phyloP scores from a whole-genome alignment of 1,284 basidiomycete species.

The Exobasidium rhododendri region DNA sequence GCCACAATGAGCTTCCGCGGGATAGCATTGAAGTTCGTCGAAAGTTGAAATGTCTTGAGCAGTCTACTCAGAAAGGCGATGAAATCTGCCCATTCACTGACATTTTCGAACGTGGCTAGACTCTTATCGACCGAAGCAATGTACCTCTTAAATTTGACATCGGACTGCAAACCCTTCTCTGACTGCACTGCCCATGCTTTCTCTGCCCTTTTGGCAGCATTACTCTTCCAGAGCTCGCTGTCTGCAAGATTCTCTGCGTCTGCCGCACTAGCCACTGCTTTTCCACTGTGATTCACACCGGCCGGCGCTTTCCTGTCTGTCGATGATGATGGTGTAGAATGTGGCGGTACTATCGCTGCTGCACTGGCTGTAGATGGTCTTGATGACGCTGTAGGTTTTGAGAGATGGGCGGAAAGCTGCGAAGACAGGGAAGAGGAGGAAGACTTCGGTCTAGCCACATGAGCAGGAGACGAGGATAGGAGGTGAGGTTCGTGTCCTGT shows the following conservation, averaged over 20 bases:
- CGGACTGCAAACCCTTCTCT: constrained; percentile 56
- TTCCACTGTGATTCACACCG: constrained; percentile 1
- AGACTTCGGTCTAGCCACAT: not conserved
- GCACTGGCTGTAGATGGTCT: not conserved
- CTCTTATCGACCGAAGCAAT: constrained; percentile 84
- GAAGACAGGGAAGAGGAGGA: constrained; percentile 5
- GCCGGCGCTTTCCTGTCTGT: not conserved
- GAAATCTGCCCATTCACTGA: constrained; percentile 99
- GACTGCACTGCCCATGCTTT: constrained; percentile 48
- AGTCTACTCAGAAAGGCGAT: constrained; percentile 94
- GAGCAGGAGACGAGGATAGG: not conserved
- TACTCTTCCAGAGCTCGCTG: constrained; percentile 35
- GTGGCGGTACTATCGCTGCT: not conserved
- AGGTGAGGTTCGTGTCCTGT: not conserved
- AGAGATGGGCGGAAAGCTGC: constrained; percentile 7
- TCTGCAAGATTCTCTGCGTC: constrained; percentile 3
- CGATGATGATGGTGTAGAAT: not conserved
- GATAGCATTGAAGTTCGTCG: constrained; percentile 88
- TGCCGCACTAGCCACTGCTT: constrained; percentile 6
- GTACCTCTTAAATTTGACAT: constrained; percentile 97
- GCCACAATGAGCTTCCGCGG: constrained; percentile 90
- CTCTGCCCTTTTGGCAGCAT: constrained; percentile 47
- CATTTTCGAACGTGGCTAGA: constrained; percentile 86
- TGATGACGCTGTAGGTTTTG: not conserved
- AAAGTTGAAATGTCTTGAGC: constrained; percentile 82